Evolutionary conservation across 2,329 filamentous ascomycete genomes (phyloP).

Genomic region (Cladobotryum protrusum): DNA sequence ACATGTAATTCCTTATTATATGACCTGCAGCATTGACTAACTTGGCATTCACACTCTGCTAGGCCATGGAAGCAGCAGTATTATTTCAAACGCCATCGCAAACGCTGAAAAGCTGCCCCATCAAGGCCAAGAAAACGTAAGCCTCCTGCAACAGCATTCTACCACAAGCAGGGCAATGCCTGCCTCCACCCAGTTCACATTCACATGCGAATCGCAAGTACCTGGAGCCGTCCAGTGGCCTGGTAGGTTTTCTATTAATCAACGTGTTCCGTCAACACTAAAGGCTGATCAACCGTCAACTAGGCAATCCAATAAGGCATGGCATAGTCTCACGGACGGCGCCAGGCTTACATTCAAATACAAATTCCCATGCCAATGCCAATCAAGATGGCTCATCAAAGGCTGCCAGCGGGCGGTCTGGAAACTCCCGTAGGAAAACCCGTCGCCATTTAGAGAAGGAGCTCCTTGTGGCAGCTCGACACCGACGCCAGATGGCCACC

Average conservation of each 20-base stretch:
- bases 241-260: conserved; percentile 31
- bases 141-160: conserved; percentile 64
- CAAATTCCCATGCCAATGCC: conserved; percentile 13
- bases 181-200: conserved; percentile 86
- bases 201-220: conserved; percentile 88
- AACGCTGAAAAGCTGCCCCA: conserved; percentile 69
- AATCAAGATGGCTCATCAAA: conserved; percentile 31
- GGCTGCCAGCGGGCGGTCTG: conserved; percentile 23
- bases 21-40: not conserved
- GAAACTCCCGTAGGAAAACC: conserved; percentile 45
- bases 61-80: conserved; percentile 45
- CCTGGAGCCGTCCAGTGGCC: conserved; percentile 74
- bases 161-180: conserved; percentile 54
- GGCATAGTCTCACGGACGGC: not conserved
- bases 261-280: too few relatives aligned
- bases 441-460: conserved; percentile 63
- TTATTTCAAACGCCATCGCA: conserved; percentile 88
- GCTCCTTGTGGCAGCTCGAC: conserved; percentile 66
- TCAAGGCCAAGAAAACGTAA: conserved; percentile 70
- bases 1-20: not conserved
- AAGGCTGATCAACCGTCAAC: not conserved
- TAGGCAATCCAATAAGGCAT: conserved; percentile 3
- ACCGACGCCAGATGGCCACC: conserved; percentile 71
- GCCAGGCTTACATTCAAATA: conserved; percentile 11
- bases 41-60: not conserved